Conservation (phyloP, 305 asterid species). For the Fraxinus sp. region DNA sequence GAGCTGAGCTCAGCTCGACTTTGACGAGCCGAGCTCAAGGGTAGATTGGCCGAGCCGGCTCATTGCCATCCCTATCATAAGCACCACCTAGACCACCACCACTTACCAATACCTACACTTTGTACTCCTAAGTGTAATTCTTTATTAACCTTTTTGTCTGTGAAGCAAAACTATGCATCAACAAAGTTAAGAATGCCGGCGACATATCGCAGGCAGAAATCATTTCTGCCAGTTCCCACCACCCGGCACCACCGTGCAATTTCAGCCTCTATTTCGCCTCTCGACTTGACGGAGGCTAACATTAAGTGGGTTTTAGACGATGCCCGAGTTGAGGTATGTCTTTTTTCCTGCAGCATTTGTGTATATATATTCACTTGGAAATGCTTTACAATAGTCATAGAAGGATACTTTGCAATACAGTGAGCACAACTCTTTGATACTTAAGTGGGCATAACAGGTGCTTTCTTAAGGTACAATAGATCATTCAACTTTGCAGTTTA, state of each 20-base stretch:
- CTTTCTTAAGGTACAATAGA: slow-evolving; percentile 3
- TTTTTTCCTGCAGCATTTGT: neutral
- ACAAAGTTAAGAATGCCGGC: neutral
- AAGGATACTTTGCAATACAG: slow-evolving; percentile 31
- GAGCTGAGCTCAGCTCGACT: no score
- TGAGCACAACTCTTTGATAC: slow-evolving; percentile 79
- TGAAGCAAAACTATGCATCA: slow-evolving; percentile 29
- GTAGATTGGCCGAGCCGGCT: no score
- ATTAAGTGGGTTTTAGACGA: slow-evolving; percentile 57
- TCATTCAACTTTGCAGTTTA: neutral
- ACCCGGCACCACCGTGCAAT: neutral
- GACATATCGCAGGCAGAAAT: slow-evolving; percentile 23
- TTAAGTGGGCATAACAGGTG: slow-evolving; percentile 87
- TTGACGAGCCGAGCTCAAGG: no score
- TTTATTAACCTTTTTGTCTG: slow-evolving; percentile 18
- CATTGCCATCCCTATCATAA: no score
- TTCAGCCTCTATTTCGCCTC: slow-evolving; percentile 54
- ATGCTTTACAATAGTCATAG: neutral
- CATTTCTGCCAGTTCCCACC: neutral
- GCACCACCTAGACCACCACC: slow-evolving; percentile 1
- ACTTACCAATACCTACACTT: slow-evolving; percentile 23
- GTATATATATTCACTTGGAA: neutral
- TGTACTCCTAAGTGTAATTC: slow-evolving; percentile 22
- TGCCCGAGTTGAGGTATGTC: slow-evolving; percentile 68
- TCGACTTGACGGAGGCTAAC: slow-evolving; percentile 81